Conservation (phyloP, 2,329 filamentous ascomycete genomes). For the Cladophialophora carrionii region DNA sequence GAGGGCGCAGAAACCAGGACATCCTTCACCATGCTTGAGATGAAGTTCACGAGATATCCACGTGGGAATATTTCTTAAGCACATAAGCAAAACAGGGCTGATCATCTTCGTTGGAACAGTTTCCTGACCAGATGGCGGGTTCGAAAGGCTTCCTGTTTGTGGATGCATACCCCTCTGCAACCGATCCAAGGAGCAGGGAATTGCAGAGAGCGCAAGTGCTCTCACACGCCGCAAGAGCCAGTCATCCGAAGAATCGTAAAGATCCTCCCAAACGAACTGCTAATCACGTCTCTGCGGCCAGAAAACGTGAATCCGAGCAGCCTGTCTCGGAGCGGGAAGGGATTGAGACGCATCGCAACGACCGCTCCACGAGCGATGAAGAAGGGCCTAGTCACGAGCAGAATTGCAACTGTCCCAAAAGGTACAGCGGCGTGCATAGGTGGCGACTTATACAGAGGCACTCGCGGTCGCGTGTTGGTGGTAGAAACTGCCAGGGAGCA, state of each 20-base stretch:
- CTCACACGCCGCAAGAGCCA: slow-evolving; percentile 1
- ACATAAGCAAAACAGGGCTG: no score
- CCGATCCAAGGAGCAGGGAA: background rate
- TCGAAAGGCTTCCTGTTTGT: background rate
- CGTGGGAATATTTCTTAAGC: no score
- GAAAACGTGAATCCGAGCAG: background rate
- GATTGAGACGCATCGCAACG: background rate
- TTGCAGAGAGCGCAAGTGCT: background rate
- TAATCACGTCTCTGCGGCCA: background rate
- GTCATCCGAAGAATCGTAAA: background rate
- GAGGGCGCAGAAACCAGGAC: no score
- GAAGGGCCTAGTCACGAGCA: background rate
- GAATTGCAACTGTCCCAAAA: background rate
- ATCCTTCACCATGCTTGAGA: no score
- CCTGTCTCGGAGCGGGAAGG: background rate
- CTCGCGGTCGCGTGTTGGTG: background rate
- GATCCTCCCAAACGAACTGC: background rate
- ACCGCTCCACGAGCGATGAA: background rate
- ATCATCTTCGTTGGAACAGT: background rate
- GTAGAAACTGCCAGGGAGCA: background rate
- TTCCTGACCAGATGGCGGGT: background rate
- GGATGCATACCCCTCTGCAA: background rate
- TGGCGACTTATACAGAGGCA: background rate
- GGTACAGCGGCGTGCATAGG: background rate
- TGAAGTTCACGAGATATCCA: no score